These are phyloP conservation scores for Dactylonectria estremocensis DNA, from an alignment of 2,329 filamentous ascomycete species.

Conservation along the genomic window DNA sequence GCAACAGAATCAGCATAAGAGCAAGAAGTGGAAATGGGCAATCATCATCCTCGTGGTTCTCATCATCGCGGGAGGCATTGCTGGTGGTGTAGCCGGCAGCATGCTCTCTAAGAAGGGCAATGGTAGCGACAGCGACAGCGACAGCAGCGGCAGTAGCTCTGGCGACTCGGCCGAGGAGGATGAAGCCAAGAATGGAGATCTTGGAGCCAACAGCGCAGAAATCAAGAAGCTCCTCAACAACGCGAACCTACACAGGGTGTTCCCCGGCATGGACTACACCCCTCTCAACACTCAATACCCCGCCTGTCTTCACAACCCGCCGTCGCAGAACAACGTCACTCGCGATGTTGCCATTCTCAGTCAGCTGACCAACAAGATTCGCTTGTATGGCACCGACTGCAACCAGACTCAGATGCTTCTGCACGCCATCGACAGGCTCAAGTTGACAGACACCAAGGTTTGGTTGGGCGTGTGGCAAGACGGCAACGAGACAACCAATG, in stretches of 20 bases:
- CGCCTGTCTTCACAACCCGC: conserved; percentile 81
- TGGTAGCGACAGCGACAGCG: conserved; percentile 29
- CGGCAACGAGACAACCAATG: conserved; percentile 85
- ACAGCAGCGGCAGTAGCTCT: conserved; percentile 40
- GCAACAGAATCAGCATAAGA: conserved; percentile 69
- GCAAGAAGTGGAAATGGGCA: conserved; percentile 79
- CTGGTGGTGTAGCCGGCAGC: conserved; percentile 82
- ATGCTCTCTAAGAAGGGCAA: conserved; percentile 68
- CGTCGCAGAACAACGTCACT: conserved; percentile 95
- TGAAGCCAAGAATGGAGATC: conserved; percentile 74
- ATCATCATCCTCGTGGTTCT: conserved; percentile 76
- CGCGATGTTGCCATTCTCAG: conserved; percentile 91
- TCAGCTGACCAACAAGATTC: conserved; percentile 89
- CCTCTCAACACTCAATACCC: conserved; percentile 93
- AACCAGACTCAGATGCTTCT: conserved; percentile 97
- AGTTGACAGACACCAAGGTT: conserved; percentile 83
- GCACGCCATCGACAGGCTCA: conserved; percentile 82
- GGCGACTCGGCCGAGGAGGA: conserved; percentile 73
- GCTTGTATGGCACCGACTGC: conserved; percentile 95
- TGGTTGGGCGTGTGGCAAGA: conserved; percentile 98
- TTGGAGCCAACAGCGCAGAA: conserved; percentile 81
- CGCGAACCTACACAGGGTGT: conserved; percentile 87
- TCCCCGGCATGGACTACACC: conserved; percentile 96
- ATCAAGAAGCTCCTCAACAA: conserved; percentile 90
- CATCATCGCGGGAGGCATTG: conserved; percentile 79